Percentiles rank a stretch among this genome's conserved stretches.
phyloP scores from a whole-genome alignment of 2,329 filamentous ascomycete species.

The Neurospora sp. region DNA sequence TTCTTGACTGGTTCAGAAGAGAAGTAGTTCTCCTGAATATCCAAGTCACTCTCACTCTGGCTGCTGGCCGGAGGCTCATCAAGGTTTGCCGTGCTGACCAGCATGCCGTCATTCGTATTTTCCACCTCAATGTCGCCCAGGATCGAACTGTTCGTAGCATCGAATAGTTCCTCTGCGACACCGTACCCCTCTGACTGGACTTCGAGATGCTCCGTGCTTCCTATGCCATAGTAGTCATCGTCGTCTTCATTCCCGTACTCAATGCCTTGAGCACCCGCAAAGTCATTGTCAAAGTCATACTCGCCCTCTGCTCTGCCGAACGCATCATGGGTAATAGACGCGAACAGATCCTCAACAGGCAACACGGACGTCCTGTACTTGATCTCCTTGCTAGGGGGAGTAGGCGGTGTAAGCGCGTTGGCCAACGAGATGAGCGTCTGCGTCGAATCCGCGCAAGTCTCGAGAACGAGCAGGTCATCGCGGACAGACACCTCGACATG shows the following conservation, averaged over 20 bases:
- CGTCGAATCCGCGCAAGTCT: conserved; percentile 94
- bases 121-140: conserved; percentile 30
- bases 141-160: conserved; percentile 30
- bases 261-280: conserved; percentile 40
- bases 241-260: conserved; percentile 19
- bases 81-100: conserved; percentile 33
- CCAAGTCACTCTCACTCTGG: conserved; percentile 40
- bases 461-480: conserved; percentile 80
- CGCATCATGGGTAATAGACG: conserved; percentile 81
- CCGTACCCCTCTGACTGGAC: conserved; percentile 38
- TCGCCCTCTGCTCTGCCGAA: conserved; percentile 55
- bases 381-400: conserved; percentile 68
- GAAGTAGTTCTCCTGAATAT: conserved; percentile 74
- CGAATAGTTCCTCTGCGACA: conserved; percentile 38
- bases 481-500: conserved; percentile 70
- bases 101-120: conserved; percentile 36
- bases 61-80: conserved; percentile 37
- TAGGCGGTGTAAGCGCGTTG: conserved; percentile 73
- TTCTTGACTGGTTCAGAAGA: conserved; percentile 44
- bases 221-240: conserved; percentile 16
- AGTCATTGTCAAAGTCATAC: conserved; percentile 55
- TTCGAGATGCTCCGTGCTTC: conserved; percentile 25
- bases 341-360: conserved; percentile 77
- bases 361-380: conserved; percentile 85
- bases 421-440: conserved; percentile 77